Evolutionary conservation across 208 protist species (phyloP), one percentile per base, ranked within the genome.

Genomic region (Tritrichomonas foetus): DNA sequence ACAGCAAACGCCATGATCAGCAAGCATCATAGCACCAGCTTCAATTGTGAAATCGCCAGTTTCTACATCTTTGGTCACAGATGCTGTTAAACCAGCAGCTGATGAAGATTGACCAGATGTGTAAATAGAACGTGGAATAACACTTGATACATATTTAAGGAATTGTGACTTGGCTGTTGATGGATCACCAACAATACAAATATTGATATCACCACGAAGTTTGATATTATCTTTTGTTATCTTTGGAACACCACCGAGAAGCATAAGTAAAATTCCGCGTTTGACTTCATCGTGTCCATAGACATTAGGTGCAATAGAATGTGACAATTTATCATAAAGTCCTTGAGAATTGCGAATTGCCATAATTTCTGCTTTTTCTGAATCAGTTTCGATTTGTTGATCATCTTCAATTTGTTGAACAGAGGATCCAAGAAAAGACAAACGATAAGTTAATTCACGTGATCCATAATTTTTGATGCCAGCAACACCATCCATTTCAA

Each of bases 21-120:
- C 99, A 8, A 99, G 96, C 98, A 99, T 99, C 5, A 99, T 97
- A 36, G 99, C 99, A 64, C 99, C 99, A 0, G 99, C 98, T 95
- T 99, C 99, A 78, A 99, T 99, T 27, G 97, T 98, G 95, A 99
- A 99, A 95, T 99, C 99, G 44, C 98, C 98, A 2, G 95, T 95
- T 94, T 99, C 98, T n/a, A 97, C 95, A 95, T 99, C 99, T 75
- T 97, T 97, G 11, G 98, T 97, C 11, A 99, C 98, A 49, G 98
- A 98, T 30, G 99, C 99, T 3, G 97, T 98, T 8, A 97, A 93
- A 96, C 97, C 95, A n/a, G 94, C 94, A 22, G 95, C 95, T 22
- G 93, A 82, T 16, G 95, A 95, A 30, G 93, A 93, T 92, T 95
- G 95, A 41, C 95, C 95, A n/a, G 94, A 94, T 27, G 95, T 94